Percentiles rank a stretch among this genome's conserved stretches.
These are phyloP conservation scores for Coleophoma cylindrospora DNA, from an alignment of 2,329 filamentous ascomycete species.

Conservation along the genomic window DNA sequence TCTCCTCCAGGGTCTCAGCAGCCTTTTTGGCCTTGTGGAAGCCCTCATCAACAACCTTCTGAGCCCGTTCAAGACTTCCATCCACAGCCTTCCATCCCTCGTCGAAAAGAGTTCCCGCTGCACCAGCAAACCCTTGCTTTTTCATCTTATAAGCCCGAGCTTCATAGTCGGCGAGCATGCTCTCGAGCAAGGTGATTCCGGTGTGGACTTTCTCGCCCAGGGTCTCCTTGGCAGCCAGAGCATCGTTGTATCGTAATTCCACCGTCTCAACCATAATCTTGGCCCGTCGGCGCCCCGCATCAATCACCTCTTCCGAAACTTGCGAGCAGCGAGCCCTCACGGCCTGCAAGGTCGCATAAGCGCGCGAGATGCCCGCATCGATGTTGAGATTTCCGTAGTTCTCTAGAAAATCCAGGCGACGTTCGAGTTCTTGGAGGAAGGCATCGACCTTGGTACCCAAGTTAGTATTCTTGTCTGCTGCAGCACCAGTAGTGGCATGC, in stretches of 20 bases:
- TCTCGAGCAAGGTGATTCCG: conserved; percentile 81
- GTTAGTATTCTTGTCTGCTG: neutral
- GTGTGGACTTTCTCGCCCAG: conserved; percentile 88
- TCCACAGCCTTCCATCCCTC: conserved; percentile 78
- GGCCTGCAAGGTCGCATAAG: conserved; percentile 79
- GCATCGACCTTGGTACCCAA: conserved; percentile 59
- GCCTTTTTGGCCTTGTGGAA: conserved; percentile 79
- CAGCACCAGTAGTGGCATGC: neutral
- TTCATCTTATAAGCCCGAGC: conserved; percentile 72
- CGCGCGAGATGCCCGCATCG: conserved; percentile 77
- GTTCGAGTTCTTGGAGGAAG: conserved; percentile 81
- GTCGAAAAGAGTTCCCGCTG: conserved; percentile 68
- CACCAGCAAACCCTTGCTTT: conserved; percentile 69
- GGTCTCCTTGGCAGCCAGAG: conserved; percentile 76
- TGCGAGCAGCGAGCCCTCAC: conserved; percentile 85
- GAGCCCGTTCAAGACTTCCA: conserved; percentile 68
- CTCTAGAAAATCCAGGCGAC: conserved; percentile 83
- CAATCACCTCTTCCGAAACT: conserved; percentile 85
- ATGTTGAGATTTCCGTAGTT: conserved; percentile 78
- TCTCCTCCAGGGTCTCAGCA: conserved; percentile 76
- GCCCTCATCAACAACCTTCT: conserved; percentile 73
- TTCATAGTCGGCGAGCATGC: conserved; percentile 82
- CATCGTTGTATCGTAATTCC: conserved; percentile 82
- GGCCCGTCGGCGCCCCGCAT: conserved; percentile 76
- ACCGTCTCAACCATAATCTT: conserved; percentile 90